Evolutionary conservation across 495 filamentous ascomycete species (phyloP), one percentile per base, ranked within the genome.

Genomic region (Antarctomyces pellizariae): DNA sequence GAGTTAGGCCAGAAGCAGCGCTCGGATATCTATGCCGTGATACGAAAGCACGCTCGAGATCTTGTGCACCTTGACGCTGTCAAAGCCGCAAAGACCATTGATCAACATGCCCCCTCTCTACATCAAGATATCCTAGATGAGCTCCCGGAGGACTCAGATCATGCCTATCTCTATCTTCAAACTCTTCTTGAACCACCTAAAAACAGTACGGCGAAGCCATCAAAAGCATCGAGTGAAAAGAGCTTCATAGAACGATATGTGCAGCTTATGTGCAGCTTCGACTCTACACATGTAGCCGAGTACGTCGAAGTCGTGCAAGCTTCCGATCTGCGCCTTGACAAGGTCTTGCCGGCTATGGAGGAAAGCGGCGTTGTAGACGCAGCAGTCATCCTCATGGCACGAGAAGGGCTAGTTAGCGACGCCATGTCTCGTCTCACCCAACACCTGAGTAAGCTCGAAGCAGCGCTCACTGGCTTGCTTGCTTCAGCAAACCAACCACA

Each of bases 331-430:
- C 64, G 71, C 7, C 59, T 97, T 0, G 75, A 80, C 11, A 64
- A 74, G 36, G 56, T 97, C 4, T 54, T 97, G 7, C 80, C 86
- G 3, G 63, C 67, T 1, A 77, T 97, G 56, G 86, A 97, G 44
- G 63, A 69, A 26, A 77, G 69, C 30, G 86, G 82, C 1, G 78
- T 80, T 9, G 66, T 97, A 21, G 89, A 97, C 53, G 86, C 84
- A 7, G 84, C 80, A 1, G 77, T 97, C 13, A 65, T 90, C 11
- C 57, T 97, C 6, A 74, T 95, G 56, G 77, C 83, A 24, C 61
- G 78, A 35, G 86, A 93, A 39, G 89, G 86, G 8, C 71, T 86
- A 43, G 61, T 89, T 7, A 58, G 64, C 30, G 65, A 71, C 27
- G 86, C 80, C 5, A 84, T 97, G 66, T 60, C 68, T 31, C 68